phyloP scores from a whole-genome alignment of 805 yeast species.

The Kuraishia capsulata region DNA sequence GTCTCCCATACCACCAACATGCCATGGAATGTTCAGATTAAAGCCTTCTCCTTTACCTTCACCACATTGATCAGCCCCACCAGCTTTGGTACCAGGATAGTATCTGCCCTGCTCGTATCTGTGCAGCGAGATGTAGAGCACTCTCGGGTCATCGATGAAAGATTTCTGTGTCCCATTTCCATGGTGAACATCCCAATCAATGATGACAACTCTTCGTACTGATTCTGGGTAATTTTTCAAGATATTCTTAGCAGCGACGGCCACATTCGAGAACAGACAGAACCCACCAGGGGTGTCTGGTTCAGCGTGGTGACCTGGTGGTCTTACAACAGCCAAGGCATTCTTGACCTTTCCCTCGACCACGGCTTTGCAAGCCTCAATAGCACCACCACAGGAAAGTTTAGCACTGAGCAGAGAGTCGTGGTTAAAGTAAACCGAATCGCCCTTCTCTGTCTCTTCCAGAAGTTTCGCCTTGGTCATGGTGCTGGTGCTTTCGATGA shows the following conservation, averaged over 20 bases:
- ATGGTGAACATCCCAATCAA: conserved; percentile 99
- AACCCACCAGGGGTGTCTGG: conserved; percentile 97
- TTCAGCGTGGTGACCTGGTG: conserved; percentile 99
- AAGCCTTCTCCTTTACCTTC: conserved; percentile 81
- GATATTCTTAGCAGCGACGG: conserved; percentile 88
- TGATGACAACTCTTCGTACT: conserved; percentile 69
- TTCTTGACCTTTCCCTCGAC: conserved; percentile 89
- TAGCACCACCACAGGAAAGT: conserved; percentile 93
- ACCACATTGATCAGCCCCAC: conserved; percentile 75
- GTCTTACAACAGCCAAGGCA: conserved; percentile 90
- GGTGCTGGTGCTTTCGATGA: conserved; percentile 61
- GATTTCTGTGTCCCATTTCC: conserved; percentile 98
- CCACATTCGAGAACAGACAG: conserved; percentile 91
- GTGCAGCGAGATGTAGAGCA: conserved; percentile 84
- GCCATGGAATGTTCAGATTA: conserved; percentile 92
- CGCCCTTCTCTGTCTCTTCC: conserved; percentile 83
- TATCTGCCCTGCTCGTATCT: conserved; percentile 87
- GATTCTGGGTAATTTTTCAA: conserved; percentile 79
- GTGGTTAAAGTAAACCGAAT: conserved; percentile 89
- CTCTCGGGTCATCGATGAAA: conserved; percentile 82
- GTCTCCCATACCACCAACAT: conserved; percentile 83
- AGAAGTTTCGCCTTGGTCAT: conserved; percentile 73
- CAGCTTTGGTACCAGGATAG: conserved; percentile 90
- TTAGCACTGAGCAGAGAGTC: conserved; percentile 84
- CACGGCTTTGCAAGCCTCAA: conserved; percentile 93